Conservation (phyloP, 176 grass and related monocot species). For the Pontederia paniculata region DNA sequence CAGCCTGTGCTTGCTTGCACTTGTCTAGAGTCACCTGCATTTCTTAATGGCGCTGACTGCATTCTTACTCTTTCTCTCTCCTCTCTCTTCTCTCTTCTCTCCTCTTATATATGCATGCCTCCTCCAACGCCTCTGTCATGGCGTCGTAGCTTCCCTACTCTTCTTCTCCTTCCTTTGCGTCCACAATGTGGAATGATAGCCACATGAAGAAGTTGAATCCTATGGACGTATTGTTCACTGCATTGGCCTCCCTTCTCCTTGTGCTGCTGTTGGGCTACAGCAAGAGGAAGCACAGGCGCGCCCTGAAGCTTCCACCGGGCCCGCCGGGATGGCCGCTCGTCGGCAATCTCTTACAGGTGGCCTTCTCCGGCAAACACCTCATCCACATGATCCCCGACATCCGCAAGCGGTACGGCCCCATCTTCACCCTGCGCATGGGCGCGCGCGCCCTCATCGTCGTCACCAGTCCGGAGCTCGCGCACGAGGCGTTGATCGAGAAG, state of each 20-base stretch:
- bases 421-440: constrained; percentile 75
- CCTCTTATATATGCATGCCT: too few species aligned
- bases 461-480: constrained; percentile 55
- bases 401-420: constrained; percentile 46
- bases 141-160: too few species aligned
- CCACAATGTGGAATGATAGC: too few species aligned
- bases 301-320: constrained; percentile 36
- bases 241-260: not conserved
- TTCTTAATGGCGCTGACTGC: too few species aligned
- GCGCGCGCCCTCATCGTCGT: constrained; percentile 68
- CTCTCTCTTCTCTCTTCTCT: too few species aligned
- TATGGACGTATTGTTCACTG: not conserved
- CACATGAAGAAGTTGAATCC: too few species aligned
- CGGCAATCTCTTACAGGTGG: constrained; percentile 79
- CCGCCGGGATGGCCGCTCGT: constrained; percentile 60
- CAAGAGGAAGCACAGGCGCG: constrained; percentile 29
- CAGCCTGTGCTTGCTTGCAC: too few species aligned
- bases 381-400: constrained; percentile 67
- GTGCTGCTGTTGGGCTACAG: not conserved
- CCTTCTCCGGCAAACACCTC: constrained; percentile 72
- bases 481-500: constrained; percentile 76
- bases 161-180: too few species aligned
- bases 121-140: too few species aligned
- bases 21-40: too few species aligned
- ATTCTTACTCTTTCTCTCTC: too few species aligned